Base-by-base conservation (phyloP, 805 yeast species). In the Dipodascus albidus region DNA sequence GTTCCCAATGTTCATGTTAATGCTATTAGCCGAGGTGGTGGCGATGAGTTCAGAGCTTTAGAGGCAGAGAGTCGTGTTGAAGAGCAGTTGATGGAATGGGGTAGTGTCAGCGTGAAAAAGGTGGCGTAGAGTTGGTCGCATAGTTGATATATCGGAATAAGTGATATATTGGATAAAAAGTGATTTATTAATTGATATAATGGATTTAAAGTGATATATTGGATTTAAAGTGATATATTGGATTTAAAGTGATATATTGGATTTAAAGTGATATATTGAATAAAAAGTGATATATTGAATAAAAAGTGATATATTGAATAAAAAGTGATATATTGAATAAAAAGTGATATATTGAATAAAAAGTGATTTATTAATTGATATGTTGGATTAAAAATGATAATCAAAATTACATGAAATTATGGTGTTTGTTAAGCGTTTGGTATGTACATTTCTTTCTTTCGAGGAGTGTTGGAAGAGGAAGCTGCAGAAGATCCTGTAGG, bases 1-100 rank as follows among this genome's bases (percentile, higher is more conserved):
- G 99, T 93, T 14, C 99, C 99, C 23, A 93, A 93, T 64, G 78
- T 93, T 20, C 74, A 87, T 52, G 78, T 91, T 52, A 84, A 82
- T 53, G 84, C 85, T 6, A 66, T 76, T 23, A 82, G 91, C 50
- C 76, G 85, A 59, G 99, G 99, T 42, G 99, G 99, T 2, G 80
- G 80, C 44, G 96, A 88, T 66, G 97, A 90, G 53, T 79, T 93
- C 66, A 72, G 67, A 23, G 74, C 70, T 33, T 70, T 87, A 54
- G 89, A 87, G 62, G 71, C 74, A 17, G 70, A 74, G 1, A 83
- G 82, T 31, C 70, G 68, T 50, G 73, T 91, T 54, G 71, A 78
- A 24, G 70, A 71, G 1, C 67, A 67, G 52, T 71, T 90, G 62
- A 70, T 68, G 47, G 67, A 67, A n/a, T 86, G 95, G 95, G 64